phyloP scores from a whole-genome alignment of 306 rosid species.

The Arachis hypogaea region DNA sequence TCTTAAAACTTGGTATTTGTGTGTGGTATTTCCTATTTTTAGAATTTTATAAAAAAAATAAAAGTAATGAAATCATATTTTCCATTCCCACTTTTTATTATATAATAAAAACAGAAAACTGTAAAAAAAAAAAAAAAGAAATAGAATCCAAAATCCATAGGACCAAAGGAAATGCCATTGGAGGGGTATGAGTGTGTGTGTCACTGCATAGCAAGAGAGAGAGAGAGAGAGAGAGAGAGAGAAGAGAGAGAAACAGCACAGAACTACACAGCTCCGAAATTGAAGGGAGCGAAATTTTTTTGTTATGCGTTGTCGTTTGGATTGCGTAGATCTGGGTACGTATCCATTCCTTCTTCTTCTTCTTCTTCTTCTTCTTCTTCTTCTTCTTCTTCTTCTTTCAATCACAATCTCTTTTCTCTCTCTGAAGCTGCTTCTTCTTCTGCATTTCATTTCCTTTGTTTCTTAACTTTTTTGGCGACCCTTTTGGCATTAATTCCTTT shows the following conservation, averaged over 20 bases:
- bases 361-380: neutral
- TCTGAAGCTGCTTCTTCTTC: conserved; percentile 20
- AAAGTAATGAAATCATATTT: too few species aligned
- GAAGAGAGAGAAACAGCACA: neutral
- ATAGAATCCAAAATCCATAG: too few species aligned
- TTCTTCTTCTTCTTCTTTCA: conserved; percentile 5
- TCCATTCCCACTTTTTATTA: neutral
- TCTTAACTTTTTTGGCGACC: conserved; percentile 22
- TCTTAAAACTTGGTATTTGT: too few species aligned
- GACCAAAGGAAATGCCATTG: conserved; percentile 4
- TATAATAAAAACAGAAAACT: neutral
- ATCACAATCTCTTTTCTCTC: neutral
- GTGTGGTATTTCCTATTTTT: neutral
- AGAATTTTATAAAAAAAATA: neutral
- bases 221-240: neutral
- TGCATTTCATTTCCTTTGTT: conserved; percentile 11
- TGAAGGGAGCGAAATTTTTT: conserved; percentile 35
- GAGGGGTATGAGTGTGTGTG: neutral
- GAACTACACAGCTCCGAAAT: conserved; percentile 47
- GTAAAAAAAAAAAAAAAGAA: neutral
- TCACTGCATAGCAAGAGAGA: conserved; percentile 34
- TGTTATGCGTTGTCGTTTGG: conserved; percentile 35
- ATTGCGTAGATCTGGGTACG: conserved; percentile 53
- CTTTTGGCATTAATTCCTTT: conserved; percentile 27
- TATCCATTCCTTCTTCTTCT: neutral